Evolutionary conservation across 2,329 filamentous ascomycete genomes (phyloP), one percentile per base, ranked within the genome.

Genomic region (Cladophialophora yegresii): DNA sequence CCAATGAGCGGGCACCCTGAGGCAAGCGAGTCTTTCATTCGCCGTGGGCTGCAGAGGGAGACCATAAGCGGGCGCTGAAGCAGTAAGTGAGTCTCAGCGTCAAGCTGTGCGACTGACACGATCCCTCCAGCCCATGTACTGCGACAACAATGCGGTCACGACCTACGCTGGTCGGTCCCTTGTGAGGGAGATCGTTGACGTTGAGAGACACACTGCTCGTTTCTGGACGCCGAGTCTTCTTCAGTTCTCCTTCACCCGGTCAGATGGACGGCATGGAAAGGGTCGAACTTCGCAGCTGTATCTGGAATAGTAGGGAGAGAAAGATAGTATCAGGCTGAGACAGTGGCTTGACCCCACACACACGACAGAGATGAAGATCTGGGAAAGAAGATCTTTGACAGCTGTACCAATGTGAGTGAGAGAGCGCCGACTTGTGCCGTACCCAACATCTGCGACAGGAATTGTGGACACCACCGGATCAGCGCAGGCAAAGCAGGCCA

Each of bases 241-340:
- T 40, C 13, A 26, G 8, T 12, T 20, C 12, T 20, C 22, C 12
- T n/a, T 20, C 12, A 6, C 9, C 10, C 30, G 16, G 13, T 26
- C 43, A 58, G 26, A 20, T 12, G 26, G 36, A 30, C 20, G 32
- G 26, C 16, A 40, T 7, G 47, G 20, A n/a, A 20, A 12, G 12
- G 47, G 20, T 49, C 30, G 13, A 20, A 32, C n/a, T 49, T 59
- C 16, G 26, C 20, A 45, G 43, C 16, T 9, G 50, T 26, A 22
- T 16, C 36, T 8, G 30, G 22, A 9, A 47, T 26, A 40, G 47
- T 10, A 49, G 23, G 55, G 36, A 54, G 28, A 49, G 50, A 49
- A 26, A 45, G 20, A 54, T 33, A 58, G 61, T 63, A 54, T 63
- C 61, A 63, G 61, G 61, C 61, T 63, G 61, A 63, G 61, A 63